A percentile compares a stretch with the other conserved stretches of the same genome.
Conservation (phyloP, 2,329 filamentous ascomycete genomes). For the Apiospora sp. region DNA sequence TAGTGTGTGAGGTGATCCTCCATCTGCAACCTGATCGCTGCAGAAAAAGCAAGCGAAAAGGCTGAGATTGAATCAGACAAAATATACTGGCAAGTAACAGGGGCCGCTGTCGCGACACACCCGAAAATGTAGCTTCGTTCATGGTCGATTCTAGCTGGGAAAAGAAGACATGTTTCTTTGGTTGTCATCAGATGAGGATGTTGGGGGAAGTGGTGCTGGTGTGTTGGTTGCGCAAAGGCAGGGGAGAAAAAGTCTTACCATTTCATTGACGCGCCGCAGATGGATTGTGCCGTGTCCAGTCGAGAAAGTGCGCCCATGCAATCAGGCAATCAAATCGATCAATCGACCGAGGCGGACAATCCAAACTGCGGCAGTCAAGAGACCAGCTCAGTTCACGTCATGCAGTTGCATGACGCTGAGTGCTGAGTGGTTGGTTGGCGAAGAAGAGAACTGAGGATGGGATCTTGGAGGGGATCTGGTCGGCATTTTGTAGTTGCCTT, state of each 20-base stretch:
- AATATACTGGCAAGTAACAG: conserved; percentile 93
- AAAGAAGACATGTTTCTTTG: conserved; percentile 78
- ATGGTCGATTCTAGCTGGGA: conserved; percentile 86
- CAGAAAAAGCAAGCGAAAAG: conserved; percentile 17
- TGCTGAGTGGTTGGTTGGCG: neutral
- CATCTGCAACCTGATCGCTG: conserved; percentile 23
- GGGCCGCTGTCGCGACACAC: conserved; percentile 63
- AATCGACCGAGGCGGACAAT: neutral
- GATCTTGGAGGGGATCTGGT: conserved; percentile 14
- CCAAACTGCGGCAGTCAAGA: neutral
- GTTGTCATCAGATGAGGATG: conserved; percentile 73
- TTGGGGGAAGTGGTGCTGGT: conserved; percentile 41
- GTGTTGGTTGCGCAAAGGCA: conserved; percentile 22
- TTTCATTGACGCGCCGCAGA: conserved; percentile 14
- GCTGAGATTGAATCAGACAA: conserved; percentile 68
- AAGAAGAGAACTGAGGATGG: neutral
- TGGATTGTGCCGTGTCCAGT: neutral
- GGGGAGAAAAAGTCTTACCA: conserved; percentile 16
- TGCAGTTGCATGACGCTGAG: neutral
- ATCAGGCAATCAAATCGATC: neutral
- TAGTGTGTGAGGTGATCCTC: neutral
- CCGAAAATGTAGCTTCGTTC: conserved; percentile 63
- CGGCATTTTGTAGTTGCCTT: conserved; percentile 14
- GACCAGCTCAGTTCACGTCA: neutral
- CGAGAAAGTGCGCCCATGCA: neutral